Evolutionary conservation across 2,329 filamentous ascomycete species (phyloP), one percentile per base, ranked within the genome.

Genomic region (Lecanicillium sp.): DNA sequence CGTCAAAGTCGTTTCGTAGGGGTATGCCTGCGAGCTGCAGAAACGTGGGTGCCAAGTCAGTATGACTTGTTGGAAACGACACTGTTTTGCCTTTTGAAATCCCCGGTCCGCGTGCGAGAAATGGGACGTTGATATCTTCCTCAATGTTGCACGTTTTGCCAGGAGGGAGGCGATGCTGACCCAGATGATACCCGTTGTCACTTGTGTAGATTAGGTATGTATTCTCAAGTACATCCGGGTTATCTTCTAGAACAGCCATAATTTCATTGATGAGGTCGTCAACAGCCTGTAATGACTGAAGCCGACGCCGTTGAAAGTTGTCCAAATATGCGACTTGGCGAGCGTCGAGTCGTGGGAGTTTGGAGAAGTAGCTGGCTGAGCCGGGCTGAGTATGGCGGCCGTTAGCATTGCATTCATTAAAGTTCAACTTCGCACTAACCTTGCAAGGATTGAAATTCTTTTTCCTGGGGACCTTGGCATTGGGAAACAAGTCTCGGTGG

Each of bases 401-500:
- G 34, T 33, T 35, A 37, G 11, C 5, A 13, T 32, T 29, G 2
- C 4, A 3, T 11, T 19, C 3, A 22, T 22, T 6, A 11, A 14
- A 31, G 18, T 6, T 28, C 5, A 25, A 27, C 5, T 12, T 13
- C 2, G 18, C 32, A 12, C 2, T 29, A 38, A 39, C 41, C n/a
- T 45, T 43, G 9, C 50, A 48, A 0, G 80, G 78, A 51, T 86
- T 85, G 60, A 85, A 85, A 49, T 80, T 74, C 0, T 65, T 59
- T 1, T 68, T 78, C n/a, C 81, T 62, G 0, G 82, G 81, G 1
- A 85, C 70, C 20, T 65, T 70, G 4, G 64, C 70, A 42, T 73
- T 67, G 6, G 64, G 47, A 49, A 85, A 85, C 0, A 84, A 62
- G 47, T 78, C 57, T 19, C 67, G 62, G 48, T 85, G 79, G 15